Evolutionary conservation across 139 green algal species (phyloP).

Genomic region (Coccomyxa sp.): DNA sequence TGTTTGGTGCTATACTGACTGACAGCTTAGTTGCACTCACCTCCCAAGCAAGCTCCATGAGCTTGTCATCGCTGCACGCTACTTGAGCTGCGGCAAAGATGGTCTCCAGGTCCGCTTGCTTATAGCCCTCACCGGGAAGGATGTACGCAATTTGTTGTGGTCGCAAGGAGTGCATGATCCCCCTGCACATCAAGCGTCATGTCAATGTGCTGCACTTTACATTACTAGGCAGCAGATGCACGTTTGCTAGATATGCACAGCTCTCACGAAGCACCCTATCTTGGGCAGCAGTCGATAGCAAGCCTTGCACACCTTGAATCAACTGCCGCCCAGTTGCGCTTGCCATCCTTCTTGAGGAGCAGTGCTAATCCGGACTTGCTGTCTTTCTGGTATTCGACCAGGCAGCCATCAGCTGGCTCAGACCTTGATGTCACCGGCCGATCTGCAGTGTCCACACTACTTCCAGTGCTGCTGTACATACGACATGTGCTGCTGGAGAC

Average conservation of each 20-base stretch:
- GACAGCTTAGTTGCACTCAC: neutral
- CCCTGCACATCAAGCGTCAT: slow-evolving; percentile 17
- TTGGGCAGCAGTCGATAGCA: neutral
- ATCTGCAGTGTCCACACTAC: neutral
- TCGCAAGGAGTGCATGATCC: slow-evolving; percentile 24
- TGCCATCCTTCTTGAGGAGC: slow-evolving; percentile 41
- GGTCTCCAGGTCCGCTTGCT: slow-evolving; percentile 21
- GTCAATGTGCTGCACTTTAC: neutral
- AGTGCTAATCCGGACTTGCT: slow-evolving; percentile 26
- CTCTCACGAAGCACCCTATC: neutral
- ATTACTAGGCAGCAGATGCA: neutral
- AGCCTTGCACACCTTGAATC: neutral
- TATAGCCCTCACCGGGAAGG: slow-evolving; percentile 36
- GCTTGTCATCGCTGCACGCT: slow-evolving; percentile 20
- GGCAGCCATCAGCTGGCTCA: neutral
- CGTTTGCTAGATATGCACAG: neutral
- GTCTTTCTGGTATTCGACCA: slow-evolving; percentile 44
- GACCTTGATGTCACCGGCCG: neutral
- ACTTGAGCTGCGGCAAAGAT: slow-evolving; percentile 21
- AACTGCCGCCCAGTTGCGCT: slow-evolving; percentile 39
- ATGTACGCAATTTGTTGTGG: slow-evolving; percentile 35
- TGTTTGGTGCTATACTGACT: neutral
- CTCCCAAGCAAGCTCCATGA: slow-evolving; percentile 49
- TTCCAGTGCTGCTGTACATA: neutral
- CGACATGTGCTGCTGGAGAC: neutral